Evolutionary conservation across 2,329 filamentous ascomycete genomes (phyloP).

Genomic region (Sporothrix globosa): DNA sequence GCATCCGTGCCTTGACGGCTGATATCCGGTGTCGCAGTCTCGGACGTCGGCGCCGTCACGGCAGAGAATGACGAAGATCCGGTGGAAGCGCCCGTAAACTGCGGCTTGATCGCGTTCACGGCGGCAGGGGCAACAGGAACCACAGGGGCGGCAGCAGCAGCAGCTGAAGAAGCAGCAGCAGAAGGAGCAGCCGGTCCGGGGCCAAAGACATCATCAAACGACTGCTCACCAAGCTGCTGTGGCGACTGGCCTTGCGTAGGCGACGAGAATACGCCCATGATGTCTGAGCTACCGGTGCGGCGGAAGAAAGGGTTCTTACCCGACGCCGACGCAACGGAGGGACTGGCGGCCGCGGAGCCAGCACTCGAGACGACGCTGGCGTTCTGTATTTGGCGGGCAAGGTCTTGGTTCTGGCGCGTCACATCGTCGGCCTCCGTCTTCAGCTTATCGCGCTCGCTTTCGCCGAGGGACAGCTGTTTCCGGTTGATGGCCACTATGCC

Average conservation of each 20-base stretch:
- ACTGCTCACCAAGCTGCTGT: constrained; percentile 61
- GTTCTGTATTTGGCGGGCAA: constrained; percentile 54
- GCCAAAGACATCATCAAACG: constrained; percentile 87
- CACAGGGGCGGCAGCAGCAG: not conserved
- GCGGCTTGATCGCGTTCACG: constrained; percentile 56
- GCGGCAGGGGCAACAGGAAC: constrained; percentile 42
- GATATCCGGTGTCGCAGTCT: constrained; percentile 61
- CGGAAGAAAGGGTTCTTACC: constrained; percentile 96
- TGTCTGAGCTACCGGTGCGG: constrained; percentile 63
- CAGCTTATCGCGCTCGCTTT: constrained; percentile 84
- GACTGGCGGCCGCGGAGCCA: constrained; percentile 61
- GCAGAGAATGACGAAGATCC: constrained; percentile 61
- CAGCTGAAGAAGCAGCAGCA: constrained; percentile 41
- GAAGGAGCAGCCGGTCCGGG: constrained; percentile 59
- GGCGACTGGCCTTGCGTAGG: constrained; percentile 40
- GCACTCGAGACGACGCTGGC: constrained; percentile 53
- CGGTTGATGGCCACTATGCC: constrained; percentile 97
- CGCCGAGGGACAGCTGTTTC: constrained; percentile 90
- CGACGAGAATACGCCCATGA: constrained; percentile 58
- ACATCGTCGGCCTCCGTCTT: constrained; percentile 76
- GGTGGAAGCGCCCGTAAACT: constrained; percentile 61
- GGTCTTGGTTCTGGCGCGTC: constrained; percentile 64
- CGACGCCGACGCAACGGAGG: constrained; percentile 68
- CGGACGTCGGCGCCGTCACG: constrained; percentile 55
- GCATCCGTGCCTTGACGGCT: constrained; percentile 66